Base-by-base conservation (phyloP, 2,329 filamentous ascomycete species). In the Kalmusia sp. region DNA sequence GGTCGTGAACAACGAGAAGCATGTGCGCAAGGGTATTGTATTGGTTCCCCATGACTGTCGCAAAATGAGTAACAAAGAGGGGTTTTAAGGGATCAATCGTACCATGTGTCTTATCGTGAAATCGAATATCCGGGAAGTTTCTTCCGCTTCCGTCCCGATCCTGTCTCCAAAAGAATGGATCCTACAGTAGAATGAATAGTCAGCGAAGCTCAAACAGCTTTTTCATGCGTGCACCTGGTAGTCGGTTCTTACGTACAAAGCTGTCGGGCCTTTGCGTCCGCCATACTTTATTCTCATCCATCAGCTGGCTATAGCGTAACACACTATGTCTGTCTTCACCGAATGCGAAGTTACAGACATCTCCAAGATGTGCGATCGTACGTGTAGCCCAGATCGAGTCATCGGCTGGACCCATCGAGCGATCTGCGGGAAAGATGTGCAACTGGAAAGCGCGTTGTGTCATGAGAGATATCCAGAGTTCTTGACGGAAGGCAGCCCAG, bases 361-460 rank as follows among this genome's bases (percentile, higher is more conserved):
- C 72, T 7, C 68, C 72, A 5, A 74, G 59, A 54, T 73, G 72
- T 6, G 69, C 69, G 37, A 77, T 77, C 15, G 75, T 76, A 9
- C 76, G 68, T 28, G 75, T 77, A 15, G 76, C 75, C 76, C 75
- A 78, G 6, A 72, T 65, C 4, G 73, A 75, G 50, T 78, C 76
- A 21, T 70, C 70, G 1, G 73, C 70, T 14, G 72, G 69, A 46
- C 75, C 71, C 6, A 76, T 68, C 0, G 74, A 75, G 12, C 76
- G 68, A 58, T 77, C 73, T 21, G 69, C 68, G 2, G 69, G 68
- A n/a, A 73, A 73, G 3, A 74, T 72, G 34, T 74, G 69, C 14
- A 72, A 39, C 28, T 71, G 69, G 31, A 73, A 73, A 7, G 71
- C 65, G 27, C 69, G 67, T 37, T 73, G 71, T 1, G 70, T 68